Evolutionary conservation across 768 basidiomycete species (phyloP).

Genomic region (Serpula lacrymans): DNA sequence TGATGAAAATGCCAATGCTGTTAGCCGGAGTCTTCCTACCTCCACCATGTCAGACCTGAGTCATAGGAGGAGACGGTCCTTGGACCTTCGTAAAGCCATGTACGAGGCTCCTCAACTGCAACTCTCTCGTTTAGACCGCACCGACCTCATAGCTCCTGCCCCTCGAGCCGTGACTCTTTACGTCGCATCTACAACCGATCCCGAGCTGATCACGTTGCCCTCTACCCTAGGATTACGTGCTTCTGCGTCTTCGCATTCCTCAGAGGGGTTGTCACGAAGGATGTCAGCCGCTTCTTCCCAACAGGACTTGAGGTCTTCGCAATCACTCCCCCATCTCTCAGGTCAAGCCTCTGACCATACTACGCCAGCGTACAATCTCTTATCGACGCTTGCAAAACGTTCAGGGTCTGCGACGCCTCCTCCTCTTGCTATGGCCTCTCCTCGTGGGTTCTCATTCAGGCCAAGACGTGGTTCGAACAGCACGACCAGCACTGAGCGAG

Average conservation of each 20-base stretch:
- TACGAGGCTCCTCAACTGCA: conserved; percentile 40
- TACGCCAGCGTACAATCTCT: conserved; percentile 59
- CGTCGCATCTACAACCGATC: conserved; percentile 53
- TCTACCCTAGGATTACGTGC: conserved; percentile 66
- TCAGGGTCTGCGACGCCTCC: conserved; percentile 25
- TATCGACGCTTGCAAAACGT: conserved; percentile 52
- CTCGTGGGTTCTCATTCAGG: conserved; percentile 29
- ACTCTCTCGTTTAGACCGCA: conserved; percentile 49
- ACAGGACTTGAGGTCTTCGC: conserved; percentile 3
- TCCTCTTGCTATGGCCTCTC: conserved; percentile 9
- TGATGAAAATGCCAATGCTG: conserved; percentile 20
- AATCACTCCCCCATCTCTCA: conserved; percentile 19
- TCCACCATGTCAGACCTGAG: conserved; percentile 27
- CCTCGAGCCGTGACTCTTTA: conserved; percentile 77
- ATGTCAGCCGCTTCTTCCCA: neutral
- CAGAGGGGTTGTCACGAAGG: conserved; percentile 11
- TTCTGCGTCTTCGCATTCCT: conserved; percentile 24
- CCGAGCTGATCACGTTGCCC: conserved; percentile 55
- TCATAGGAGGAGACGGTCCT: conserved; percentile 44
- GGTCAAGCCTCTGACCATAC: conserved; percentile 38
- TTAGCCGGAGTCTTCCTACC: conserved; percentile 48
- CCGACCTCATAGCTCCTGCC: conserved; percentile 58
- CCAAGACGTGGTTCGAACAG: conserved; percentile 32
- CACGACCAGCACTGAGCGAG: conserved; percentile 24
- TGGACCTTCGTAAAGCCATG: conserved; percentile 30